Base-by-base conservation (phyloP, 768 basidiomycete genomes). In the Tricholoma hemisulphureum region DNA sequence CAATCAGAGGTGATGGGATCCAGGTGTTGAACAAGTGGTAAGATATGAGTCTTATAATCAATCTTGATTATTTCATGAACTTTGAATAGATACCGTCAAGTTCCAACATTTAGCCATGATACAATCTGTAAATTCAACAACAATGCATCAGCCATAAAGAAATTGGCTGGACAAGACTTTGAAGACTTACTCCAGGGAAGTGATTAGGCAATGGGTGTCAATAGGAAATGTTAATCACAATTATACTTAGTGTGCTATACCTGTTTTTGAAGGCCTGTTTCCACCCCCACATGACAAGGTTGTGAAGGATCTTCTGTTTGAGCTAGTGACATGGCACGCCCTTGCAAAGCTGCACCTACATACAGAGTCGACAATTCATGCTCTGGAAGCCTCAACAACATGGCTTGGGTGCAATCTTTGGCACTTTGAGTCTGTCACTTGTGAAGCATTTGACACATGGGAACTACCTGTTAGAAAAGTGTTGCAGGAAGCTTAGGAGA, bases 171-270 rank as follows among this genome's bases (percentile, higher is more conserved):
- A 2, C 52, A 60, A 0, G 65, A 74, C 50, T 74, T 67, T 28
- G 67, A 73, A 46, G 68, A 75, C 16, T 45, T 73, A 0, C 55
- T 74, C 0, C 71, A 74, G 64, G 74, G 59, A 53, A 9, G 39
- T 8, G 6, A 13, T 28, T 14, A 45, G 11, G 10, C 20, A 9
- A 16, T 20, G 16, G 16, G 39, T 32, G 39, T 16, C 46, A 11
- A 58, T 13, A 53, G 7, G 57, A 43, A 2, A 56, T 73, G 1
- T 21, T 69, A 0, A 68, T 64, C 26, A 29, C 13, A 2, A 49
- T 65, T 5, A 61, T 58, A 1, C n/a, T n/a, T n/a, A 51, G n/a
- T n/a, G n/a, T n/a, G n/a, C n/a, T n/a, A n/a, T n/a, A n/a, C n/a
- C n/a, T n/a, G n/a, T n/a, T n/a, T n/a, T n/a, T n/a, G n/a, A n/a